Percentiles rank a stretch among this genome's conserved stretches.
Conservation (phyloP, 78 protist species). For the Dictyostelium intermedium region DNA sequence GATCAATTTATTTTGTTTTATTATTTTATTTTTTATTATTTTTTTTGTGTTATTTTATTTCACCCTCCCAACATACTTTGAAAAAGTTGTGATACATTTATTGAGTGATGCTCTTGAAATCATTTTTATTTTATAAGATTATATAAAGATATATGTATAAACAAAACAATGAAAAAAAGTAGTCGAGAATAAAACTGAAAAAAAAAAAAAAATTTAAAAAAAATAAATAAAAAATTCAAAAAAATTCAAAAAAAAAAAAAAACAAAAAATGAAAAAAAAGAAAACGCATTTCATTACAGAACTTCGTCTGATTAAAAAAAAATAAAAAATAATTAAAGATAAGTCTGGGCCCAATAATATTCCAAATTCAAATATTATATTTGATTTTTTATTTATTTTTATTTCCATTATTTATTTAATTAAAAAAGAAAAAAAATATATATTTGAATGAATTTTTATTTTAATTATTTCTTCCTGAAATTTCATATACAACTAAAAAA, state of each 20-base stretch:
- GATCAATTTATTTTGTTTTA: not conserved
- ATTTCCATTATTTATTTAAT: too few species aligned
- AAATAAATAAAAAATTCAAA: not conserved
- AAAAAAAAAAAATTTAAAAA: not conserved
- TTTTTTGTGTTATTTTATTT: not conserved
- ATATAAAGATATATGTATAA: not conserved
- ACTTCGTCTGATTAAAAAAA: not conserved
- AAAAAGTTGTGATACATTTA: constrained; percentile 2
- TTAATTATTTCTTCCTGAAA: too few species aligned
- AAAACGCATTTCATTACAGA: not conserved
- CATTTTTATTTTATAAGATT: constrained; percentile 8
- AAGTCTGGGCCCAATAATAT: too few species aligned
- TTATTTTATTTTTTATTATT: not conserved
- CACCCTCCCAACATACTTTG: not conserved
- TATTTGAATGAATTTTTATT: too few species aligned
- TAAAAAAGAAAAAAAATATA: too few species aligned
- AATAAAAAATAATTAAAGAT: too few species aligned
- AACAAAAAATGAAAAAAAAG: not conserved
- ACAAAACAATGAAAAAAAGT: not conserved
- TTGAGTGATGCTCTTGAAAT: constrained; percentile 25
- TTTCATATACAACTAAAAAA: too few species aligned
- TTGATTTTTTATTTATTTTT: too few species aligned
- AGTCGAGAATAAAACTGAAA: not conserved
- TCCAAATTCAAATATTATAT: too few species aligned
- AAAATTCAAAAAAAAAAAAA: not conserved